Evolutionary conservation across 805 yeast genomes (phyloP).

Genomic region (Yarrowia porcina): DNA sequence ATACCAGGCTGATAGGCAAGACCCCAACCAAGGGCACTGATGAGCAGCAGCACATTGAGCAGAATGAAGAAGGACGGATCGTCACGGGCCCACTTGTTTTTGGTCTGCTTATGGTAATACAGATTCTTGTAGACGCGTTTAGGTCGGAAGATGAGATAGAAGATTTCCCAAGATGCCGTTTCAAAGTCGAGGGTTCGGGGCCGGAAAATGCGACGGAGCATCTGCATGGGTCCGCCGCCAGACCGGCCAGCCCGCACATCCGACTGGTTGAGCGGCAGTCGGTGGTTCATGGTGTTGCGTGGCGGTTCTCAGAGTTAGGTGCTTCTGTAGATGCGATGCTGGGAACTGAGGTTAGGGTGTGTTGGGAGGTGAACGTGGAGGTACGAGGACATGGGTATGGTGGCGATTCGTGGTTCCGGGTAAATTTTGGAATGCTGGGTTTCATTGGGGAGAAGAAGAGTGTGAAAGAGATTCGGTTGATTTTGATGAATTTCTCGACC

Average conservation of each 20-base stretch:
- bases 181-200: slow-evolving; percentile 87
- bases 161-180: slow-evolving; percentile 89
- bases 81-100: slow-evolving; percentile 80
- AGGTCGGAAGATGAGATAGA: slow-evolving; percentile 69
- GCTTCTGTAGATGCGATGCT: not conserved
- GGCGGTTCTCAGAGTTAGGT: slow-evolving; percentile 18
- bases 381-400: not conserved
- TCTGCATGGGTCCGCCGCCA: not conserved
- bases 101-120: slow-evolving; percentile 77
- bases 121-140: slow-evolving; percentile 76
- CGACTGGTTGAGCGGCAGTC: slow-evolving; percentile 24
- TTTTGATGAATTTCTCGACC: not conserved
- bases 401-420: not conserved
- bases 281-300: slow-evolving; percentile 24
- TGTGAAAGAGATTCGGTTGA: no score
- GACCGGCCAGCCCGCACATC: slow-evolving; percentile 23
- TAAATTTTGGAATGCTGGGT: no score
- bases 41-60: slow-evolving; percentile 58
- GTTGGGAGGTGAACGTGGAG: slow-evolving; percentile 6
- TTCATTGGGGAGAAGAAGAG: no score
- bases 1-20: slow-evolving; percentile 68
- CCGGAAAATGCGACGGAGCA: slow-evolving; percentile 49
- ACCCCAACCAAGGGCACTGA: slow-evolving; percentile 90
- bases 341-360: not conserved
- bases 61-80: slow-evolving; percentile 86